Conservation (phyloP, 1,139 yeast genomes). For the Suhomyces choctaworum region DNA sequence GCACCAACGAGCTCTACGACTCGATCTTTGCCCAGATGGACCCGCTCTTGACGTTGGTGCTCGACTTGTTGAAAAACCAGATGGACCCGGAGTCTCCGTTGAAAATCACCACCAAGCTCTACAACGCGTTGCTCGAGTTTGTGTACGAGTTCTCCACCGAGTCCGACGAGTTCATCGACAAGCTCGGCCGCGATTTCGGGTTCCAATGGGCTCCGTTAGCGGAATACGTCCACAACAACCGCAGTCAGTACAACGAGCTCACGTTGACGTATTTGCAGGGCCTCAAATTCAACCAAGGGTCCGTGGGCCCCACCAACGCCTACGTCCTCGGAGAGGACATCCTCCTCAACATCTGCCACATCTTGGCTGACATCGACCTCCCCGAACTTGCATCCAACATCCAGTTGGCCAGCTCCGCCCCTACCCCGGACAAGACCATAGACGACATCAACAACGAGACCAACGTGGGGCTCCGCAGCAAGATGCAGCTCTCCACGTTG, state of each 20-base stretch:
- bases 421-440: conserved; percentile 8
- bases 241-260: conserved; percentile 33
- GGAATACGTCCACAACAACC: conserved; percentile 18
- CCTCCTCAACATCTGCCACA: conserved; percentile 28
- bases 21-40: conserved; percentile 48
- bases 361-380: conserved; percentile 44
- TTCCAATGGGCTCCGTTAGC: conserved; percentile 25
- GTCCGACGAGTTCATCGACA: conserved; percentile 56
- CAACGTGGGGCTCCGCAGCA: conserved; percentile 39
- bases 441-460: conserved; percentile 18
- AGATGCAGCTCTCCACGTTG: conserved; percentile 58
- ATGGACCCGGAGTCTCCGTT: conserved; percentile 26
- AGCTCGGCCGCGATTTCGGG: conserved; percentile 20
- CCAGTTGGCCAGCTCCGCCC: conserved; percentile 10
- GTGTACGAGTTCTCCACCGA: conserved; percentile 68
- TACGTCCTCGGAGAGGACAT: conserved; percentile 24
- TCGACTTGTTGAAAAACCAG: conserved; percentile 37
- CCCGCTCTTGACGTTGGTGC: conserved; percentile 44
- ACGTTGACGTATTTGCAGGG: conserved; percentile 59
- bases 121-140: conserved; percentile 58
- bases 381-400: conserved; percentile 37
- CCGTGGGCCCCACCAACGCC: conserved; percentile 37
- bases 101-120: conserved; percentile 43
- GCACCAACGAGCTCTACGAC: conserved; percentile 61
- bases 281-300: conserved; percentile 59